phyloP scores from a whole-genome alignment of 768 basidiomycete genomes.

The Galerina marginata region DNA sequence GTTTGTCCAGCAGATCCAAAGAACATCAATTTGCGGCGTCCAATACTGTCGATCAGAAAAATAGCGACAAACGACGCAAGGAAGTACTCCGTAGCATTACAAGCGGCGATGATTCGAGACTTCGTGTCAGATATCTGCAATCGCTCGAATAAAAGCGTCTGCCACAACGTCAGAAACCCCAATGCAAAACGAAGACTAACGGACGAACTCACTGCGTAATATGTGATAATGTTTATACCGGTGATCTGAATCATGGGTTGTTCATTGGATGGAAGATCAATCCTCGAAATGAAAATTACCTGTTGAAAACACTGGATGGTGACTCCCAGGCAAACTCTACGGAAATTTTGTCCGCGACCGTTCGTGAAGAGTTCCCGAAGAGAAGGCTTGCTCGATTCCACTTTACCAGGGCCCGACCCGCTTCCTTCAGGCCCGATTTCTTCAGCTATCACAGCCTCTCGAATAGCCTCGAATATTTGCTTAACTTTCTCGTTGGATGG shows the following conservation, averaged over 20 bases:
- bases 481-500: slow-evolving; percentile 37
- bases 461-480: slow-evolving; percentile 58
- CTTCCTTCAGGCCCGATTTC: slow-evolving; percentile 14
- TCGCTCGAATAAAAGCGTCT: slow-evolving; percentile 61
- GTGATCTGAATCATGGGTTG: slow-evolving; percentile 44
- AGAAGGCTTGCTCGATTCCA: slow-evolving; percentile 32
- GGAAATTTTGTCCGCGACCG: slow-evolving; percentile 65
- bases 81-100: slow-evolving; percentile 75
- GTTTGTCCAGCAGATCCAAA: slow-evolving; percentile 68
- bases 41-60: slow-evolving; percentile 72
- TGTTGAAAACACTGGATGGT: slow-evolving; percentile 72
- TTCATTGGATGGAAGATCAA: background rate
- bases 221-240: slow-evolving; percentile 71
- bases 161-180: background rate
- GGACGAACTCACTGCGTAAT: slow-evolving; percentile 42
- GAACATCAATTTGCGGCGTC: slow-evolving; percentile 74
- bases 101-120: slow-evolving; percentile 66
- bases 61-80: slow-evolving; percentile 76
- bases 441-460: slow-evolving; percentile 57
- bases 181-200: background rate
- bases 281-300: slow-evolving; percentile 19
- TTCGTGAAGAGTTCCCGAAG: slow-evolving; percentile 60
- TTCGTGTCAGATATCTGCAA: slow-evolving; percentile 64
- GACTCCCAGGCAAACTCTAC: slow-evolving; percentile 59
- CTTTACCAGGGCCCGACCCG: slow-evolving; percentile 6